Base-by-base conservation (phyloP, 371 early-diverging fungal genomes). In the Chytridium lagenaria region DNA sequence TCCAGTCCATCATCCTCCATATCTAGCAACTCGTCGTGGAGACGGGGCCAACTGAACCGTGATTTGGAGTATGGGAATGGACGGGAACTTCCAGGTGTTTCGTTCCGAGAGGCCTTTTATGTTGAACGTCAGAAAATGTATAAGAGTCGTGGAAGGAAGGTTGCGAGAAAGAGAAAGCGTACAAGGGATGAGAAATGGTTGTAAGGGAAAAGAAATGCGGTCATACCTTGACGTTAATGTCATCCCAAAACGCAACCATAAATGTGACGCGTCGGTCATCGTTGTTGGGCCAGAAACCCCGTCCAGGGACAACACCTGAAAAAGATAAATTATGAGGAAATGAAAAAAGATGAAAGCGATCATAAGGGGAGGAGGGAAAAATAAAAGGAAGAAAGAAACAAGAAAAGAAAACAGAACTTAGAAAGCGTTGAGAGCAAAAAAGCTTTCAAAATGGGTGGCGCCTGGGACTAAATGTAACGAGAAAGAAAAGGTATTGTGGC, bases 171-270 rank as follows among this genome's bases (percentile, higher is more conserved):
- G n/a, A n/a, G 55, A 52, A 52, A 26, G 26, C 12, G n/a, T 15
- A 52, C 5, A 52, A 26, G 5, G 26, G 26, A 26, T 22, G 5
- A 15, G 55, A 52, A n/a, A 12, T 5, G 55, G 5, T n/a, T 52
- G 12, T 26, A 52, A 26, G n/a, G 12, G n/a, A 5, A 26, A 52
- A 52, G 26, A 23, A n/a, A 52, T n/a, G n/a, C 12, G 5, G 26
- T 5, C 26, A 22, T 61, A 31, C 61, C 37, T 61, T 61, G 19
- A 37, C 61, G 3, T 61, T 3, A 61, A 61, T 61, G 36, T 61
- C 37, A 34, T 61, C 61, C 61, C 61, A 61, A 36, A 61, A 61
- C 12, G 61, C 61, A 3, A 61, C 61, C 61, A 61, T 61, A 26
- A 61, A 61, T 31, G 61, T 61, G 7, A 61, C 61, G n/a, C 61